Evolutionary conservation across 2,329 filamentous ascomycete species (phyloP).

Genomic region (Monilinia fructicola): DNA sequence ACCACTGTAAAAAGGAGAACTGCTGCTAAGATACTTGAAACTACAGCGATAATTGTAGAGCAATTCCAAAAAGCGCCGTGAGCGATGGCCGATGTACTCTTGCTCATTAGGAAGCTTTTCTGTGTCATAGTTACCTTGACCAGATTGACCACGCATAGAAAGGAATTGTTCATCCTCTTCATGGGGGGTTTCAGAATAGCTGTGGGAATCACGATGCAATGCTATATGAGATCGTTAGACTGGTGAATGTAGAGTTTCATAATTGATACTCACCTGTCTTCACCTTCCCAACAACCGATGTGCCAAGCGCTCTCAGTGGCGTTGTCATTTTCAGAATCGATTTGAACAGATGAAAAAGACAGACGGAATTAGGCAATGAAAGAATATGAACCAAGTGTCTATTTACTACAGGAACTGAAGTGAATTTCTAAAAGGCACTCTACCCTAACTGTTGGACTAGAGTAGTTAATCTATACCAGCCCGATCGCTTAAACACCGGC

Average conservation of each 20-base stretch:
- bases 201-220: background rate
- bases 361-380: background rate
- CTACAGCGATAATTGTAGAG: background rate
- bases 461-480: too few species aligned
- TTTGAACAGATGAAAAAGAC: too few species aligned
- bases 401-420: too few species aligned
- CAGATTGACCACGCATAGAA: background rate
- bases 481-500: too few species aligned
- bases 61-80: background rate
- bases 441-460: too few species aligned
- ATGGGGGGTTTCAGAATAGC: background rate
- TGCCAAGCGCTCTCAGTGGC: slow-evolving; percentile 1
- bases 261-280: background rate
- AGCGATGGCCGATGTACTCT: background rate
- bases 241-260: background rate
- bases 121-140: background rate
- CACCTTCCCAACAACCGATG: background rate
- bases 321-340: background rate
- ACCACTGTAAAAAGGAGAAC: background rate
- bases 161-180: background rate
- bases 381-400: background rate
- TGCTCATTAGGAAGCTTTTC: background rate
- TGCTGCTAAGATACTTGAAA: background rate
- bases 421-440: too few species aligned
- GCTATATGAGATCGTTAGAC: background rate